Conservation (phyloP, 2,329 filamentous ascomycete species). For the Xylariaceae sp. region DNA sequence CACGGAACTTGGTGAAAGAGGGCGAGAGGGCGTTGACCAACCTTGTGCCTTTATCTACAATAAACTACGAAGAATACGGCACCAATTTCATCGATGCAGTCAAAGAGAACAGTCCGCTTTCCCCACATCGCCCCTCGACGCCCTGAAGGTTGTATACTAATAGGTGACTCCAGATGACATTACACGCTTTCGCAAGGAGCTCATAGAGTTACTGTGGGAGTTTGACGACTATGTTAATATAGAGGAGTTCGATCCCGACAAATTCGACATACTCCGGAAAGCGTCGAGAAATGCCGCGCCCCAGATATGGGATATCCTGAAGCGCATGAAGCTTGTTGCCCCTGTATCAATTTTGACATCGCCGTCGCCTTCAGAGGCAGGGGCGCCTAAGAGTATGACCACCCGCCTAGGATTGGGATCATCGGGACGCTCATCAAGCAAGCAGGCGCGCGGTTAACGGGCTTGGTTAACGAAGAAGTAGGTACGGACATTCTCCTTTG, state of each 20-base stretch:
- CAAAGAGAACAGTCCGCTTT: conserved; percentile 46
- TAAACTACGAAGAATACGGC: conserved; percentile 44
- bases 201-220: conserved; percentile 49
- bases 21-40: conserved; percentile 45
- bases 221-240: conserved; percentile 50
- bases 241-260: conserved; percentile 46
- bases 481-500: conserved; percentile 23
- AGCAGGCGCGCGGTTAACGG: conserved; percentile 24
- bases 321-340: conserved; percentile 47
- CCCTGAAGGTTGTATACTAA: conserved; percentile 8
- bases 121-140: neutral
- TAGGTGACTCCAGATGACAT: conserved; percentile 40
- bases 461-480: conserved; percentile 24
- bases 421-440: conserved; percentile 25
- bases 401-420: conserved; percentile 19
- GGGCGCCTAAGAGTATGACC: conserved; percentile 22
- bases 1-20: conserved; percentile 42
- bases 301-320: conserved; percentile 45
- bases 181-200: conserved; percentile 40
- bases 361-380: conserved; percentile 18
- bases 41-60: conserved; percentile 47
- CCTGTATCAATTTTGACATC: conserved; percentile 17
- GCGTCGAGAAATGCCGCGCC: conserved; percentile 45
- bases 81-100: conserved; percentile 45
- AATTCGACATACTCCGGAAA: conserved; percentile 44